A percentile compares a stretch with the other conserved stretches of the same genome.
Evolutionary conservation across 2,329 filamentous ascomycete genomes (phyloP).

Genomic region (Tricladium varicosporioides): DNA sequence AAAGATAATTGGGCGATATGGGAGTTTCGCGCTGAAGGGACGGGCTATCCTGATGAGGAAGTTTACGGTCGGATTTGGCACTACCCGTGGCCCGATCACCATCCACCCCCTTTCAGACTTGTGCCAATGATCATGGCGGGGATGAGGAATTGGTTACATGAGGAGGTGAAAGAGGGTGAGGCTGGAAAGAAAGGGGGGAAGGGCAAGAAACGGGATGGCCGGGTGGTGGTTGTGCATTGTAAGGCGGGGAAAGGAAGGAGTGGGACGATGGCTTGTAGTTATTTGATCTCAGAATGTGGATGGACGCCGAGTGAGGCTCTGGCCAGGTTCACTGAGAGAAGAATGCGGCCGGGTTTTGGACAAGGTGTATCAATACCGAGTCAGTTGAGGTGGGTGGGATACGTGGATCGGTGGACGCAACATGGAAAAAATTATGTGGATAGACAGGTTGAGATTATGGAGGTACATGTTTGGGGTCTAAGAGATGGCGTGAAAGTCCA

Average conservation of each 20-base stretch:
- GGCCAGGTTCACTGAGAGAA: constrained; percentile 70
- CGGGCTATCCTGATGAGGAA: constrained; percentile 87
- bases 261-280: constrained; percentile 83
- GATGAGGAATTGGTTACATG: constrained; percentile 85
- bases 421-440: constrained; percentile 78
- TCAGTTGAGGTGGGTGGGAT: constrained; percentile 82
- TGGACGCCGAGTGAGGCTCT: constrained; percentile 65
- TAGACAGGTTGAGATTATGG: constrained; percentile 76
- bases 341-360: constrained; percentile 89
- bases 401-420: constrained; percentile 83
- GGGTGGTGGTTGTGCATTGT: constrained; percentile 91
- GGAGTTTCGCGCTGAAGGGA: constrained; percentile 96
- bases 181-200: constrained; percentile 26
- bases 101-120: constrained; percentile 88
- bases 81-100: constrained; percentile 96
- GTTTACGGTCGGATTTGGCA: constrained; percentile 85
- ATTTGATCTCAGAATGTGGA: constrained; percentile 83
- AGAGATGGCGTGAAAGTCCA: constrained; percentile 84
- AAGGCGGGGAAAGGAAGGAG: constrained; percentile 95
- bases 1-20: constrained; percentile 87
- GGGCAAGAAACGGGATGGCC: constrained; percentile 32
- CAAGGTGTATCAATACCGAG: constrained; percentile 90
- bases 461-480: constrained; percentile 88
- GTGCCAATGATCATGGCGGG: constrained; percentile 86
- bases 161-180: constrained; percentile 32